These are phyloP conservation scores for Komagataella mondaviorum DNA, from an alignment of 805 yeast genomes.

Conservation along the genomic window DNA sequence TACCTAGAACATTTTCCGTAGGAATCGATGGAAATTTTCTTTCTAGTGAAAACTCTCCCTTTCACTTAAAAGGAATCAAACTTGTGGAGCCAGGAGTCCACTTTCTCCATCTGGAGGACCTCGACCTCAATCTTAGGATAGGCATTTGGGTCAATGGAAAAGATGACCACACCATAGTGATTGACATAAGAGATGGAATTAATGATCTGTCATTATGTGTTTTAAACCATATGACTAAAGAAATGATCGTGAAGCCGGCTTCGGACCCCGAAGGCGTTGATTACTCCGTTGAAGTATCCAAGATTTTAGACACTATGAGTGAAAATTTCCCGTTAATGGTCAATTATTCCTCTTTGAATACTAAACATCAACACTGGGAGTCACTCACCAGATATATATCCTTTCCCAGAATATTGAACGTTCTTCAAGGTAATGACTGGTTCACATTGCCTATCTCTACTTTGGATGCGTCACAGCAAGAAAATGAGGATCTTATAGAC, in stretches of 20 bases:
- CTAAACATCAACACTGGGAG: slow-evolving; percentile 14
- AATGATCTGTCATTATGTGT: not conserved
- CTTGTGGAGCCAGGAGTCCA: slow-evolving; percentile 37
- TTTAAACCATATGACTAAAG: not conserved
- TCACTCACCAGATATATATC: slow-evolving; percentile 11
- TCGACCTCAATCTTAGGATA: slow-evolving; percentile 19
- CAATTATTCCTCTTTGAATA: slow-evolving; percentile 5
- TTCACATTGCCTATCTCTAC: slow-evolving; percentile 22
- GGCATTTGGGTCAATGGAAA: slow-evolving; percentile 24
- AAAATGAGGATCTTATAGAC: slow-evolving; percentile 25
- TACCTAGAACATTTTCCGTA: slow-evolving; percentile 7
- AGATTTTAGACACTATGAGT: slow-evolving; percentile 1
- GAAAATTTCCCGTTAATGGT: slow-evolving; percentile 9
- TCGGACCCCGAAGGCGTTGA: slow-evolving; percentile 2
- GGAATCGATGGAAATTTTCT: slow-evolving; percentile 15
- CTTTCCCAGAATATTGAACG: slow-evolving; percentile 12
- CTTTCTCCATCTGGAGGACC: slow-evolving; percentile 35
- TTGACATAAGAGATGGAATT: slow-evolving; percentile 2
- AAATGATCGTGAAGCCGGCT: not conserved
- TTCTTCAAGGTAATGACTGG: slow-evolving; percentile 11
- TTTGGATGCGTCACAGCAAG: slow-evolving; percentile 35
- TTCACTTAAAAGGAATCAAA: slow-evolving; percentile 32
- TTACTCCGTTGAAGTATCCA: not conserved
- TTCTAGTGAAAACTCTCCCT: not conserved
- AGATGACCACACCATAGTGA: slow-evolving; percentile 14